Evolutionary conservation across 2,329 filamentous ascomycete species (phyloP).

Genomic region (Emergomyces pasteurianus): DNA sequence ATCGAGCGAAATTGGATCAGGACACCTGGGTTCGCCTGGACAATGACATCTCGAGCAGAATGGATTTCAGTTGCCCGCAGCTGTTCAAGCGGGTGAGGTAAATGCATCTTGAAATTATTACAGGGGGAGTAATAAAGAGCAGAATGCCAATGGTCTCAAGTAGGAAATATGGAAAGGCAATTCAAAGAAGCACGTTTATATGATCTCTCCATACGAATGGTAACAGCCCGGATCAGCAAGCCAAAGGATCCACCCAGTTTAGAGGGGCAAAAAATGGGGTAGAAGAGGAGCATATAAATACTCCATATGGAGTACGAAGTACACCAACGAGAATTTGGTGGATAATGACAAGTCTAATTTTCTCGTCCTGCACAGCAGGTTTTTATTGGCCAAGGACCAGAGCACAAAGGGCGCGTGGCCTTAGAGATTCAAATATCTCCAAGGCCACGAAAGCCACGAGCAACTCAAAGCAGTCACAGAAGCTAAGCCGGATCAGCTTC

Average conservation of each 20-base stretch:
- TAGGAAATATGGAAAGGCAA: background rate
- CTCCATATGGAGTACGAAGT: no score
- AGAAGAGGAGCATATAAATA: background rate
- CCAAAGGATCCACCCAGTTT: background rate
- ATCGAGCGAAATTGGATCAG: conserved; percentile 40
- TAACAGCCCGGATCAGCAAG: background rate
- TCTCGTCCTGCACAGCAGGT: background rate
- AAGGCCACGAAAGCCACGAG: no score
- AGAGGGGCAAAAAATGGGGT: background rate
- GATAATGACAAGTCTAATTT: no score
- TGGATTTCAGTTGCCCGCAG: conserved; percentile 45
- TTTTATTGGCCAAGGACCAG: background rate
- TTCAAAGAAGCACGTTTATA: background rate
- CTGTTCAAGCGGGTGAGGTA: conserved; percentile 43
- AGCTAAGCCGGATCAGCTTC: background rate
- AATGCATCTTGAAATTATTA: conserved; percentile 3
- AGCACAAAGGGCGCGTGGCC: background rate
- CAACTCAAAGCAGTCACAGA: background rate
- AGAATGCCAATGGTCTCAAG: background rate
- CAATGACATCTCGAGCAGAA: conserved; percentile 38
- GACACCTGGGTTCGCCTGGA: conserved; percentile 25
- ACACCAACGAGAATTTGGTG: background rate
- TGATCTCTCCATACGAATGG: background rate
- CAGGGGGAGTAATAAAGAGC: background rate
- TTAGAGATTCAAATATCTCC: background rate